These are phyloP conservation scores for Grigorovia jiainica DNA, from an alignment of 805 yeast genomes.

Conservation along the genomic window DNA sequence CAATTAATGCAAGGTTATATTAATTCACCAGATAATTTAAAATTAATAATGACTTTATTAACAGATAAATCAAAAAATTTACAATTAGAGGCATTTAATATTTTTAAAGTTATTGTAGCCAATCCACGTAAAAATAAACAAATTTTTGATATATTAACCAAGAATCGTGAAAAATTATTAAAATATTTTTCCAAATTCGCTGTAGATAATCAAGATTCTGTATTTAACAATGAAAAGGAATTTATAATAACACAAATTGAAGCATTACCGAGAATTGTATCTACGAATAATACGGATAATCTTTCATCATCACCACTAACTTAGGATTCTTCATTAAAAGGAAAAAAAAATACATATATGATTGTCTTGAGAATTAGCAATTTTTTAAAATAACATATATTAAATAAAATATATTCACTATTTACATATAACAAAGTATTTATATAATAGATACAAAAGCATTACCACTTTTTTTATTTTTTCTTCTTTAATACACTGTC, in stretches of 20 bases:
- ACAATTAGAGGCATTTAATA: slow-evolving; percentile 84
- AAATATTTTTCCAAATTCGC: slow-evolving; percentile 59
- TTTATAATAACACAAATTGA: slow-evolving; percentile 71
- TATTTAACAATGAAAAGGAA: slow-evolving; percentile 68
- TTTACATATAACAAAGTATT: background rate
- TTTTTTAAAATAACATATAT: no score
- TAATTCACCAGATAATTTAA: slow-evolving; percentile 71
- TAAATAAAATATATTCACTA: background rate
- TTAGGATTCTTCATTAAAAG: background rate
- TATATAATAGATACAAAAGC: background rate
- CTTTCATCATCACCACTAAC: background rate
- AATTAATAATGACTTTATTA: slow-evolving; percentile 73
- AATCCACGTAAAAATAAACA: slow-evolving; percentile 83
- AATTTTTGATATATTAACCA: slow-evolving; percentile 69
- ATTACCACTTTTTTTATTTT: background rate
- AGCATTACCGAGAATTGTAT: slow-evolving; percentile 51
- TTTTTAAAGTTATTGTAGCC: slow-evolving; percentile 92
- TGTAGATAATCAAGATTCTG: slow-evolving; percentile 46
- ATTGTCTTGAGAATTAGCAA: no score
- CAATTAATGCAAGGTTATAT: slow-evolving; percentile 67
- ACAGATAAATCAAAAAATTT: slow-evolving; percentile 85
- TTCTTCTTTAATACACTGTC: background rate
- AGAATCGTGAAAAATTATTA: slow-evolving; percentile 71
- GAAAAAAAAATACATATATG: background rate
- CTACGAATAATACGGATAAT: slow-evolving; percentile 5